A percentile compares a stretch with the other conserved stretches of the same genome.
Evolutionary conservation across 495 filamentous ascomycete genomes (phyloP).

Genomic region (Neurospora sp.): DNA sequence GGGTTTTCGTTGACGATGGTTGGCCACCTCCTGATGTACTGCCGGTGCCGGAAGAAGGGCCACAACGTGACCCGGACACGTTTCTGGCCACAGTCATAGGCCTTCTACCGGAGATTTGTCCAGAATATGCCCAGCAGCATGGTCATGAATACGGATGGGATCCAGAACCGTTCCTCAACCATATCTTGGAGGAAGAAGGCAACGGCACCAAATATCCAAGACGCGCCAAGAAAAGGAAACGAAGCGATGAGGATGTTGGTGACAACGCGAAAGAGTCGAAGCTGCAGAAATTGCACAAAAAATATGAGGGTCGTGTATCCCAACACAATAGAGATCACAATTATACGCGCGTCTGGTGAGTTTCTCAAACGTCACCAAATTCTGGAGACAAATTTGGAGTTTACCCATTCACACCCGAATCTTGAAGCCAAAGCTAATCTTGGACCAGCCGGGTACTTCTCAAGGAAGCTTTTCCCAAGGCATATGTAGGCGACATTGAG

Average conservation of each 20-base stretch:
- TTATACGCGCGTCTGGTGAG: not conserved
- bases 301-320: not conserved
- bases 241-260: conserved; percentile 8
- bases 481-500: conserved; percentile 13
- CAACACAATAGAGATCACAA: not conserved
- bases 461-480: conserved; percentile 13
- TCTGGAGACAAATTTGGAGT: not conserved
- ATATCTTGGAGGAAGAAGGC: conserved; percentile 27
- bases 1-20: not conserved
- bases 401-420: not conserved
- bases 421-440: not conserved
- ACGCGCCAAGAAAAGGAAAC: conserved; percentile 26
- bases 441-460: conserved; percentile 15
- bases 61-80: not conserved
- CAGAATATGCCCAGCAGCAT: conserved; percentile 14
- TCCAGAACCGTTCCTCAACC: conserved; percentile 9
- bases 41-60: not conserved
- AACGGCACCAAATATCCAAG: conserved; percentile 24
- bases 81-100: not conserved
- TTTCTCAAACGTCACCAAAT: not conserved
- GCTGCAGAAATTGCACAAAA: not conserved
- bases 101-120: conserved; percentile 32
- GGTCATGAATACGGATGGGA: conserved; percentile 6
- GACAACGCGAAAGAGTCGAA: conserved; percentile 6
- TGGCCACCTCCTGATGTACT: not conserved